A percentile compares a stretch with the other conserved stretches of the same genome.
These are phyloP conservation scores for Termitomyces sp. DNA, from an alignment of 768 basidiomycete genomes.

Conservation along the genomic window DNA sequence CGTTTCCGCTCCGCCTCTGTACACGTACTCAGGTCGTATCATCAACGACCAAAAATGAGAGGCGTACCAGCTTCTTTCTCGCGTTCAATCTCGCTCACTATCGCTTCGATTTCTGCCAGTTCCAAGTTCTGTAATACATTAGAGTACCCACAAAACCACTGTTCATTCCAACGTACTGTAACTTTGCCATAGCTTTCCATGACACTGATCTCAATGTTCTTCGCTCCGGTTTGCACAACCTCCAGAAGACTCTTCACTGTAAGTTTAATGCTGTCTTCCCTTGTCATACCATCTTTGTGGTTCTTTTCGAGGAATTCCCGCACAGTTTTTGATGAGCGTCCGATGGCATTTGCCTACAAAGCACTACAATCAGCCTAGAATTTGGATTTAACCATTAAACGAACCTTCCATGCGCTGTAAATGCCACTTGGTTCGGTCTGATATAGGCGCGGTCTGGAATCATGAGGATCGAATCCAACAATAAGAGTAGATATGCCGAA, in stretches of 20 bases:
- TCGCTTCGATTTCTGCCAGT: constrained; percentile 81
- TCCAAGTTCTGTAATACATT: constrained; percentile 63
- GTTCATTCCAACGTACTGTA: constrained; percentile 46
- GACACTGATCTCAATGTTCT: constrained; percentile 98
- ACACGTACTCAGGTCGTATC: background rate
- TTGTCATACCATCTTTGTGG: constrained; percentile 82
- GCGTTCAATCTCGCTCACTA: constrained; percentile 89
- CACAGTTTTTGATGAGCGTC: constrained; percentile 96
- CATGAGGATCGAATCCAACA: constrained; percentile 94
- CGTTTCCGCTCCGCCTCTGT: constrained; percentile 94
- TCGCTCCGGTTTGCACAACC: constrained; percentile 99
- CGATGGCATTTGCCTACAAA: constrained; percentile 92
- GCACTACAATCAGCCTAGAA: background rate
- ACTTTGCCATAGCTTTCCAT: constrained; percentile 96
- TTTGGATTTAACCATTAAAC: constrained; percentile 5
- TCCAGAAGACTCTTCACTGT: constrained; percentile 94
- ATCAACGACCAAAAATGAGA: background rate
- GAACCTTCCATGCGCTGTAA: constrained; percentile 97
- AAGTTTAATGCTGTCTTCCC: constrained; percentile 90
- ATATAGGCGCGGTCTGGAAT: constrained; percentile 82
- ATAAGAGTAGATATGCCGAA: constrained; percentile 98
- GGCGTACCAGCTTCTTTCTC: constrained; percentile 91
- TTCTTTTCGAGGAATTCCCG: constrained; percentile 99
- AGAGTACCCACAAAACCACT: background rate
- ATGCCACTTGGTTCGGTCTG: constrained; percentile 98